Evolutionary conservation across 306 rosid genomes (phyloP), one percentile per base, ranked within the genome.

Genomic region (Rubus idaeus): DNA sequence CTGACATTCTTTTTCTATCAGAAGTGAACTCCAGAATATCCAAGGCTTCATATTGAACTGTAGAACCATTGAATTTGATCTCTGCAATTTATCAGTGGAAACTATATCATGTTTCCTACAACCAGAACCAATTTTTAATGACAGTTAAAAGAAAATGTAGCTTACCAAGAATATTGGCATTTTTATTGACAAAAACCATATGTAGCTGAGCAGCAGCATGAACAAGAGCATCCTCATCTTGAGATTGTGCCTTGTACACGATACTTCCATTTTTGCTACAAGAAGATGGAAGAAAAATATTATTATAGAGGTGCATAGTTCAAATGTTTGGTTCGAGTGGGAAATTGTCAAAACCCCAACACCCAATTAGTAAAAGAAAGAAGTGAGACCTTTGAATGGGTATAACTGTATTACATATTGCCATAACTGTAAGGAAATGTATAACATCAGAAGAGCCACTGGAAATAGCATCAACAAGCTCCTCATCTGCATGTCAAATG

Each of bases 171-270:
- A 81, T 75, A 78, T 87, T 87, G 71, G 88, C 90, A 73, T 41
- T 91, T 86, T 84, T 95, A 77, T 85, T 92, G 87, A 80, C 83
- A 83, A 90, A 92, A 85, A 92, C 87, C 97, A 95, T 89, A 82
- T 92, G 94, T 86, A 95, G 77, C 77, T 58, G 82, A 78, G 96
- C 89, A 74, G 99, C 97, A 83, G 99, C 98, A 8, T 78, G 90
- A 68, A 95, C 99, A 78, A 95, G 97, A 73, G 99, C 99, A 84
- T 95, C 97, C 86, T 95, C 99, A 84, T 95, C 99, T 88, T 95
- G 97, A 78, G 99, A 95, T 80, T 95, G 99, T 52, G 99, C 97
- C 87, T 92, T 95, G 86, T 89, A 95, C 84, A 91, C 35, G 76
- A 95, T 88, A 83, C 81, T 86, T 84, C 99, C 97, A 81, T 73